Conservation (phyloP, 495 filamentous ascomycete species). For the Aspergillus indologenus region DNA sequence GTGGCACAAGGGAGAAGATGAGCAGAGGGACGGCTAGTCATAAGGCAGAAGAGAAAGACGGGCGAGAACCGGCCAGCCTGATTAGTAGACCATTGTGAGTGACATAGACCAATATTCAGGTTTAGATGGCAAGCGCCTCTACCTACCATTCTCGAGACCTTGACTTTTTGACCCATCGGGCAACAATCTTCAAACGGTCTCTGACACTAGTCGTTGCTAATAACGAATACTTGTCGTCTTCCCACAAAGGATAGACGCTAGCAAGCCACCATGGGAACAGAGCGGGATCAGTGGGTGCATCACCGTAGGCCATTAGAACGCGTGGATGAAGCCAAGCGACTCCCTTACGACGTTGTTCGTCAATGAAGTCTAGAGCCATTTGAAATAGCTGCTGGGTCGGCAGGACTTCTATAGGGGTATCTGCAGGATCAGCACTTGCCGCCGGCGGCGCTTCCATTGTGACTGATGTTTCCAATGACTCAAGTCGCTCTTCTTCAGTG, state of each 20-base stretch:
- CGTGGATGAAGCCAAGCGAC: constrained; percentile 71
- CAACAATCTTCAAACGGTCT: constrained; percentile 75
- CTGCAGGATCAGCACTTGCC: constrained; percentile 17
- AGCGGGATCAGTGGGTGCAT: constrained; percentile 69
- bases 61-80: constrained; percentile 34
- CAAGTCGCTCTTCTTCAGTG: constrained; percentile 72
- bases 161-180: constrained; percentile 69
- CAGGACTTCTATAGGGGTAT: constrained; percentile 52
- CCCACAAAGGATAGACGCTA: constrained; percentile 69
- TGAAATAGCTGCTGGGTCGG: constrained; percentile 68
- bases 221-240: constrained; percentile 75
- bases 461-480: constrained; percentile 56
- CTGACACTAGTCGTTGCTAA: constrained; percentile 69
- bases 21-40: constrained; percentile 52
- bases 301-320: constrained; percentile 71
- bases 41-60: constrained; percentile 39
- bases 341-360: constrained; percentile 59
- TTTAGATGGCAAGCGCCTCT: constrained; percentile 2
- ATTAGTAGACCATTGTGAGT: constrained; percentile 16
- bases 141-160: constrained; percentile 72
- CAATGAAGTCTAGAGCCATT: constrained; percentile 62
- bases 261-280: constrained; percentile 91
- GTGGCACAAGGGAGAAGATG: constrained; percentile 33
- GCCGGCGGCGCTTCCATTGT: constrained; percentile 14
- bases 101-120: constrained; percentile 11